Base-by-base conservation (phyloP, 2,329 filamentous ascomycete genomes). In the Fusarium sp. region DNA sequence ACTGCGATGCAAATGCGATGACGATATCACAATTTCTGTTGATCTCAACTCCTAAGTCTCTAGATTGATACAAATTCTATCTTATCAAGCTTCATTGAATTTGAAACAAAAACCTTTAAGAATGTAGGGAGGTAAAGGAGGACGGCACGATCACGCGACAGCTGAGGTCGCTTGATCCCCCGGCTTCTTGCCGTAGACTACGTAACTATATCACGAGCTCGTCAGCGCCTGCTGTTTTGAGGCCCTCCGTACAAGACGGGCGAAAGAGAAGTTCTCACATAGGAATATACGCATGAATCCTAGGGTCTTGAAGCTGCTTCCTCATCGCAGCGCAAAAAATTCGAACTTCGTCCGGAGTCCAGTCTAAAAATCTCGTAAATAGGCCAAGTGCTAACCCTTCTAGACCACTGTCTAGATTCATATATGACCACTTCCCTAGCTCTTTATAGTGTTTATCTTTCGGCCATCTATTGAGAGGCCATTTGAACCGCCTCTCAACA, bases 381-480 rank as follows among this genome's bases (percentile, higher is more conserved):
- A 62, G 8, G 12, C 52, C 62, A n/a, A 65, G 44, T 7, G 48
- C 27, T 3, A 65, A 16, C 6, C 48, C 62, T n/a, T 65, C 62
- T 2, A 65, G 27, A 5, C 62, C 62, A 7, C 37, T 31, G 7
- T 44, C 43, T 5, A 65, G 8, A 18, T 53, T 65, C 12, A 34
- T 47, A 23, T 16, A 54, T 0, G 58, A 47, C 62, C 62, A 65
- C 4, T 31, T 16, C 11, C 62, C 62, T 9, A 65, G 27, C 23
- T 65, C 62, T 39, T 65, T 65, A 7, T 62, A 65, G 23, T 52
- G 51, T 36, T 65, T 56, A 15, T 65, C 58, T 13, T 54, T 61
- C 13, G 62, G 62, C 62, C 62, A 65, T 27, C 41, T 30, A 16
- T 62, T 65, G 1, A 62, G 46, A 8, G 62, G 62, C 62, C 58